Percentiles rank a stretch among this genome's conserved stretches.
Evolutionary conservation across 768 basidiomycete genomes (phyloP).

Genomic region (Phlebiopsis gigantea): DNA sequence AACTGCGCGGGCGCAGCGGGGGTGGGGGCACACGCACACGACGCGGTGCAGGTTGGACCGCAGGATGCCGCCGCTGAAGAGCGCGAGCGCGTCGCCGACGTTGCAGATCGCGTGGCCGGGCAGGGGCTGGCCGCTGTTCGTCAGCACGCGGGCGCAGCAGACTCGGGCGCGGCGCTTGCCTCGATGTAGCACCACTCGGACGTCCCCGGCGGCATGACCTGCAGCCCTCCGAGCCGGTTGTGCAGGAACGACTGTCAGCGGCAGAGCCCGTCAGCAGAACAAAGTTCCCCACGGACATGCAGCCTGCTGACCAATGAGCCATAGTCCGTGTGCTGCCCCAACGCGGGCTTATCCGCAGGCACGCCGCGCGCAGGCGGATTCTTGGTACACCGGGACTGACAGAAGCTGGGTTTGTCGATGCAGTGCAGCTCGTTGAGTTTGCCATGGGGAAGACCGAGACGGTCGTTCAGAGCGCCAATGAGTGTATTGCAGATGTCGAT

Average conservation of each 20-base stretch:
- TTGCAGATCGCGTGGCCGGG: conserved; percentile 31
- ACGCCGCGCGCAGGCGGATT: conserved; percentile 23
- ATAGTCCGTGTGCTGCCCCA: conserved; percentile 34
- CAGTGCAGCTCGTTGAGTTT: conserved; percentile 22
- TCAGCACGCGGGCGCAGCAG: background rate
- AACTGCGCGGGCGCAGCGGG: background rate
- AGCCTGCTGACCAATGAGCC: conserved; percentile 24
- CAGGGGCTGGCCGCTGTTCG: conserved; percentile 19
- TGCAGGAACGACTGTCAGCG: conserved; percentile 56
- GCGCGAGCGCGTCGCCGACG: conserved; percentile 52
- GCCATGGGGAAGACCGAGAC: conserved; percentile 26
- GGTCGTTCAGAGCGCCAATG: conserved; percentile 23
- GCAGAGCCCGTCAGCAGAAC: no score
- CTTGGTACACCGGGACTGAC: conserved; percentile 30
- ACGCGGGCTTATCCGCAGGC: conserved; percentile 23
- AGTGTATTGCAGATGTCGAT: conserved; percentile 23
- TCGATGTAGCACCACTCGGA: conserved; percentile 67
- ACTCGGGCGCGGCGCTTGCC: conserved; percentile 26
- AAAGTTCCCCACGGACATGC: no score
- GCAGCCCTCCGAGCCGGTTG: conserved; percentile 63
- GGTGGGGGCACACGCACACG: conserved; percentile 32
- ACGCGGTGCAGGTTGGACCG: conserved; percentile 63
- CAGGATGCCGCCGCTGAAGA: conserved; percentile 61
- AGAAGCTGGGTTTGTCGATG: conserved; percentile 24
- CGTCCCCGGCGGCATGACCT: conserved; percentile 55